Conservation (phyloP, 768 basidiomycete genomes). For the Mrakia hoshinonis region DNA sequence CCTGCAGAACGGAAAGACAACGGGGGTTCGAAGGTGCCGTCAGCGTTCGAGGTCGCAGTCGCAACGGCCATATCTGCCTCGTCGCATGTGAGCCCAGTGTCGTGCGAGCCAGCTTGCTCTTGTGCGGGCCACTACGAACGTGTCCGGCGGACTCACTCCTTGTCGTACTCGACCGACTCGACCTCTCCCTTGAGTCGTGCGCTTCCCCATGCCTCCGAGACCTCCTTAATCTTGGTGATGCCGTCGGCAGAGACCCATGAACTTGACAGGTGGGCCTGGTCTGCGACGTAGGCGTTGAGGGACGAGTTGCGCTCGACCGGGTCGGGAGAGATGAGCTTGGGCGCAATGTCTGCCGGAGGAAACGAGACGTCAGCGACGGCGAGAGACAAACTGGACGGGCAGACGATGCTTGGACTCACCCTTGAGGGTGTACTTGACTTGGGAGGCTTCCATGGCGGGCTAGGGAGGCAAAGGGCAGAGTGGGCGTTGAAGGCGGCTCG, state of each 20-base stretch:
- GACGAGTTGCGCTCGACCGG: background rate
- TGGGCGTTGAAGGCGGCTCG: background rate
- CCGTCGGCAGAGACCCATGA: background rate
- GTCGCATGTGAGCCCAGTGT: too few species aligned
- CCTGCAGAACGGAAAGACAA: background rate
- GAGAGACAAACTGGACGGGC: background rate
- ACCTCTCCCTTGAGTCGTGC: background rate
- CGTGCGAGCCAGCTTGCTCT: too few species aligned
- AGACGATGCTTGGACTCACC: background rate
- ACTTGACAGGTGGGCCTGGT: background rate
- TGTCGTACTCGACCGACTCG: background rate
- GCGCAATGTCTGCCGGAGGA: background rate
- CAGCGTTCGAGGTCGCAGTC: too few species aligned
- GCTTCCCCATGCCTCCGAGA: background rate
- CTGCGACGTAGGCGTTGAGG: background rate
- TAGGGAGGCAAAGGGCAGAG: background rate
- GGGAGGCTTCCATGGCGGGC: background rate
- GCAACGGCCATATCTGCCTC: too few species aligned
- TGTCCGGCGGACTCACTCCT: background rate
- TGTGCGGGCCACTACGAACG: too few species aligned
- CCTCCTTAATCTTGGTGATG: conserved; percentile 4
- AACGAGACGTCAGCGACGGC: background rate
- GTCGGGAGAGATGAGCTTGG: background rate
- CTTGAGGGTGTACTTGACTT: conserved; percentile 1
- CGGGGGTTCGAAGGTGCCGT: background rate